A percentile compares a stretch with the other conserved stretches of the same genome.
Evolutionary conservation across 345 rosid species (phyloP).

Genomic region (Pistacia integerrima): DNA sequence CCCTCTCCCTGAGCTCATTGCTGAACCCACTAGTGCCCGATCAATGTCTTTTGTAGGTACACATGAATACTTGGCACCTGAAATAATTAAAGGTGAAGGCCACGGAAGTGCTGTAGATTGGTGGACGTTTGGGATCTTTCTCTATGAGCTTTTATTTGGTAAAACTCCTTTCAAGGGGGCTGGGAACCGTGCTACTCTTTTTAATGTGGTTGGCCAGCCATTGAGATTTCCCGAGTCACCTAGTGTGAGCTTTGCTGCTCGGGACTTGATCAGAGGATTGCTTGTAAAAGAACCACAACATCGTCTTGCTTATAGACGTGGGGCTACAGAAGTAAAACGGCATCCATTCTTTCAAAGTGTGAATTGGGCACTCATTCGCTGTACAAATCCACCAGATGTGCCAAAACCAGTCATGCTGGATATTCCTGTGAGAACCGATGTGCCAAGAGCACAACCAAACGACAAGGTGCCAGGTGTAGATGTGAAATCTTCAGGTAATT

Average conservation of each 20-base stretch:
- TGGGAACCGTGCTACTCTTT: conserved; percentile 65
- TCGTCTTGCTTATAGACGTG: conserved; percentile 72
- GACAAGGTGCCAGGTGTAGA: conserved; percentile 28
- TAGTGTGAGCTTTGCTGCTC: conserved; percentile 69
- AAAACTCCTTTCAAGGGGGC: conserved; percentile 80
- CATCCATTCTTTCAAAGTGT: conserved; percentile 80
- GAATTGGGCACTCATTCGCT: conserved; percentile 89
- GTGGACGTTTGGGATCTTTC: conserved; percentile 92
- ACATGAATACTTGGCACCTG: conserved; percentile 90
- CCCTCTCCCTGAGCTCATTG: conserved; percentile 78
- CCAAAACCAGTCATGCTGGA: conserved; percentile 43
- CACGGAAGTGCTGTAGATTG: conserved; percentile 92
- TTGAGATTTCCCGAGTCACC: conserved; percentile 76
- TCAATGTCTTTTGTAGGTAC: conserved; percentile 93
- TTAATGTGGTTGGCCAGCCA: conserved; percentile 77
- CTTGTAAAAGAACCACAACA: conserved; percentile 85
- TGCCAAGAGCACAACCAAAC: conserved; percentile 26
- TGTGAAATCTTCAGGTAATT: conserved; percentile 61
- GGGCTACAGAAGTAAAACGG: conserved; percentile 82
- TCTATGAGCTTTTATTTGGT: conserved; percentile 82
- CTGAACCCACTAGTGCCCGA: conserved; percentile 79
- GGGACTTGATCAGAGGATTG: conserved; percentile 74
- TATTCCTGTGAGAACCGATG: conserved; percentile 27
- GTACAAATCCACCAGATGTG: conserved; percentile 74
- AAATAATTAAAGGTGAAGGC: conserved; percentile 84